Conservation (phyloP, 371 early-diverging fungal genomes). For the Dipsacomyces acuminosporus region DNA sequence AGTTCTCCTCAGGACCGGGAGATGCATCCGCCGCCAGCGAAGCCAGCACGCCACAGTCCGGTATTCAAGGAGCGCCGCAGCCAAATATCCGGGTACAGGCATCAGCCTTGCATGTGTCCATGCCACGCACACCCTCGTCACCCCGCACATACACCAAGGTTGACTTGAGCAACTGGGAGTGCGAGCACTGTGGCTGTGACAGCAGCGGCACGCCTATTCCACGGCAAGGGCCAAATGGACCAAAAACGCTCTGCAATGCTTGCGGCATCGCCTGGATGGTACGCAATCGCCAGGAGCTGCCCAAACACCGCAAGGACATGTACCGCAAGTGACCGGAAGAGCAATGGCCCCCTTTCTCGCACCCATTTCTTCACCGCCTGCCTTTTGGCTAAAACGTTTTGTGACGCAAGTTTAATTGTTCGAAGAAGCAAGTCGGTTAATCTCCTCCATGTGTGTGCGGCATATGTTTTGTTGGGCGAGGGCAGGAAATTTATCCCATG, state of each 20-base stretch:
- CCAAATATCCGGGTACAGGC: slow-evolving; percentile 8
- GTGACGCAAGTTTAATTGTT: too few relatives aligned
- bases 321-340: slow-evolving; percentile 34
- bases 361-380: too few relatives aligned
- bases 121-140: slow-evolving; percentile 18
- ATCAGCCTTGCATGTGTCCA: slow-evolving; percentile 8
- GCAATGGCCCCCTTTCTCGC: too few relatives aligned
- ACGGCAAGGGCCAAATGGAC: slow-evolving; percentile 52
- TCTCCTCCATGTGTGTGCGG: too few relatives aligned
- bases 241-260: slow-evolving; percentile 56
- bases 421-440: too few relatives aligned
- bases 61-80: background rate
- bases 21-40: slow-evolving; percentile 18
- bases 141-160: slow-evolving; percentile 44
- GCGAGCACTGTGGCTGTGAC: slow-evolving; percentile 49
- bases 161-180: slow-evolving; percentile 48
- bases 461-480: too few relatives aligned
- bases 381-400: too few relatives aligned
- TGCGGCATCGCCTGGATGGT: slow-evolving; percentile 55
- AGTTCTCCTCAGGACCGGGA: slow-evolving; percentile 10
- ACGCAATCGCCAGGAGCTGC: slow-evolving; percentile 50
- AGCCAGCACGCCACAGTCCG: slow-evolving; percentile 22
- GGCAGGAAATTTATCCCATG: too few relatives aligned
- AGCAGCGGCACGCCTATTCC: slow-evolving; percentile 49
- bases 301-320: slow-evolving; percentile 55